Conservation (phyloP, 1,284 basidiomycete genomes). For the Ganoderma meredithae region DNA sequence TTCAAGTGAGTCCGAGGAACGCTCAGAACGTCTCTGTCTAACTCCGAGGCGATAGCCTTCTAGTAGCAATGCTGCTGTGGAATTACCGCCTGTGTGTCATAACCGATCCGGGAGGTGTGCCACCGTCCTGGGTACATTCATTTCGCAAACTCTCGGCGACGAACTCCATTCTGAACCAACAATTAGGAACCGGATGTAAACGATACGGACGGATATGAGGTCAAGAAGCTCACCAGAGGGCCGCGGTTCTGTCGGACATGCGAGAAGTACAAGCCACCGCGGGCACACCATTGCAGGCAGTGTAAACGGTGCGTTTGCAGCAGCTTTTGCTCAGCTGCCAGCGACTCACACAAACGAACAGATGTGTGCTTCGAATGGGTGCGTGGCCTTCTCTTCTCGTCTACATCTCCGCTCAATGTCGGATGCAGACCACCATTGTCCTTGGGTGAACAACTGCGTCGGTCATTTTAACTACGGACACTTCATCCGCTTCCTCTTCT, state of each 20-base stretch:
- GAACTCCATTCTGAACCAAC: conserved; percentile 12
- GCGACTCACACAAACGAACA: conserved; percentile 38
- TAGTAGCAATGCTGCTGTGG: conserved; percentile 83
- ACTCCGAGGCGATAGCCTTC: conserved; percentile 52
- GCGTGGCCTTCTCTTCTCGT: conserved; percentile 11
- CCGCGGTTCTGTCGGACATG: conserved; percentile 89
- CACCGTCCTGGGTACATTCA: conserved; percentile 76
- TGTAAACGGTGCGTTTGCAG: conserved; percentile 73
- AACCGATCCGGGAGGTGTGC: conserved; percentile 88
- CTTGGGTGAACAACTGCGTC: conserved; percentile 91
- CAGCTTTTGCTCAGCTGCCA: not conserved
- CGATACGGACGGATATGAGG: conserved; percentile 77
- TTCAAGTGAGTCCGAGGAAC: conserved; percentile 78
- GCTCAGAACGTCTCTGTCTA: conserved; percentile 20
- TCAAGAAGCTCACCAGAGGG: conserved; percentile 82
- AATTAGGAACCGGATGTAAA: conserved; percentile 78
- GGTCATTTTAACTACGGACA: conserved; percentile 90
- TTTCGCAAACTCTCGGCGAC: conserved; percentile 2
- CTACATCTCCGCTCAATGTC: not conserved
- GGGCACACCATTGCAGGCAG: conserved; percentile 89
- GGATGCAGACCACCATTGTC: conserved; percentile 87
- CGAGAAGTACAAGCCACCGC: conserved; percentile 73
- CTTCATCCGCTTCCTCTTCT: conserved; percentile 93
- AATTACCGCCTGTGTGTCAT: conserved; percentile 86
- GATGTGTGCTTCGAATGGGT: conserved; percentile 88